Conservation (phyloP, 768 basidiomycete genomes). For the Phaeotremella fagi region DNA sequence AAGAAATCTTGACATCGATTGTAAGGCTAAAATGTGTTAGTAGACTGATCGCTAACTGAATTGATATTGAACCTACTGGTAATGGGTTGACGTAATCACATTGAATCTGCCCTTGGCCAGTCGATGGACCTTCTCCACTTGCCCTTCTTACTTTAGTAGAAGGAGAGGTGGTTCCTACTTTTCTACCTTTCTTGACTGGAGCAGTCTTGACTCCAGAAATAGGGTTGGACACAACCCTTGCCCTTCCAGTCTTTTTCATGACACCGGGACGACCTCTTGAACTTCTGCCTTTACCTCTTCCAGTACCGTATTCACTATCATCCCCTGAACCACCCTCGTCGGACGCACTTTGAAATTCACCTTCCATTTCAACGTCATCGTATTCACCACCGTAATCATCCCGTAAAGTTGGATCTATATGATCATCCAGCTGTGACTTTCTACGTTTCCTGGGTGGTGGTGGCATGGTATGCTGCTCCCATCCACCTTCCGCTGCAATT, state of each 20-base stretch:
- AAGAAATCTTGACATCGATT: conserved; percentile 42
- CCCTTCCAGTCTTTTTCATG: neutral
- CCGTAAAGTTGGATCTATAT: conserved; percentile 15
- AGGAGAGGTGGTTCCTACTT: neutral
- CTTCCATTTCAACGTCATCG: neutral
- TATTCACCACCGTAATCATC: neutral
- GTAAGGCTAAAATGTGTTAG: conserved; percentile 30
- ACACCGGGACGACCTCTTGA: neutral
- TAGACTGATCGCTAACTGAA: too few species aligned
- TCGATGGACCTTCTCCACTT: conserved; percentile 2
- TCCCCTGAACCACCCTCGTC: conserved; percentile 8
- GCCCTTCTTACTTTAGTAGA: neutral
- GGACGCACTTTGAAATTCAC: neutral
- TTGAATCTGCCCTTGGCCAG: conserved; percentile 28
- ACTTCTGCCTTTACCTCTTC: conserved; percentile 1
- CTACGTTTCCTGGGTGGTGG: conserved; percentile 17
- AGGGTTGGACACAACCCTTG: neutral
- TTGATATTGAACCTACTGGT: conserved; percentile 24
- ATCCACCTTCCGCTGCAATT: neutral
- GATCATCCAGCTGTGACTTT: conserved; percentile 18
- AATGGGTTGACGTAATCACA: conserved; percentile 41
- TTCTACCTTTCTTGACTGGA: neutral
- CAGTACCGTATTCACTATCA: conserved; percentile 13
- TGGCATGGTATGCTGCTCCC: conserved; percentile 7
- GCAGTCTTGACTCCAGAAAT: neutral